Base-by-base conservation (phyloP, 192 early-diverging fungal species). In the Gamsiella multidivaricata region DNA sequence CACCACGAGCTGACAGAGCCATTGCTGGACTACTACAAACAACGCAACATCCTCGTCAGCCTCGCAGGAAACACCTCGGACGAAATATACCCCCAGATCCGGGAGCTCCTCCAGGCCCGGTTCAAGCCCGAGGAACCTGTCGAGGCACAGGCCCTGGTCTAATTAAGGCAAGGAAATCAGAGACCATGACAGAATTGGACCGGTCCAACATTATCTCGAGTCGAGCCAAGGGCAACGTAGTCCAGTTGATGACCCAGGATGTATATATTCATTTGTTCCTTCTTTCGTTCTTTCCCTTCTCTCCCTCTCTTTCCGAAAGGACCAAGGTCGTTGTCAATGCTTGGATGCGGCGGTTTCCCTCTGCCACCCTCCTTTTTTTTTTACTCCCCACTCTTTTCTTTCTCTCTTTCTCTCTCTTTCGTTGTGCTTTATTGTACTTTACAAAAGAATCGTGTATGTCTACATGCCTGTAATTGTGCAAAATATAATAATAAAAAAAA, bases 61-160 rank as follows among this genome's bases (percentile, higher is more conserved):
- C 90, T 95, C 64, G 49, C 67, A 3, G 97, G 96, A 31, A 80
- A 84, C 5, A 97, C 96, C 8, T 96, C 94, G 17, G 97, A 97
- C 58, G 87, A 93, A 70, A 97, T 99, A 75, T 96, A 91, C 80
- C 97, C 96, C 6, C 86, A 94, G 83, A 89, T 98, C 61, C 65
- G 66, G 15, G 65, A 78, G 5, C 54, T 78, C 22, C 47, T 78
- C 1, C 74, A 78, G 41, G 17, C 60, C 10, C 74, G 74, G 3
- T 78, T 78, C 28, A 78, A 63, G 41, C 74, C 65, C 5, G 74
- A 78, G 34, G 74, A 73, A 2, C 0, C 49, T 11, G 7, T 62
- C 18, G 70, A 42, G 41, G 62, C 56, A 43, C 15, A 56, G 46
- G 64, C 61, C 11, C 49, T 37, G 28, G 23, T 64, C 23, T 64